Percentiles rank a stretch among this genome's conserved stretches.
Evolutionary conservation across 129 eudicot genomes (phyloP).

Genomic region (Lactuca saligna): DNA sequence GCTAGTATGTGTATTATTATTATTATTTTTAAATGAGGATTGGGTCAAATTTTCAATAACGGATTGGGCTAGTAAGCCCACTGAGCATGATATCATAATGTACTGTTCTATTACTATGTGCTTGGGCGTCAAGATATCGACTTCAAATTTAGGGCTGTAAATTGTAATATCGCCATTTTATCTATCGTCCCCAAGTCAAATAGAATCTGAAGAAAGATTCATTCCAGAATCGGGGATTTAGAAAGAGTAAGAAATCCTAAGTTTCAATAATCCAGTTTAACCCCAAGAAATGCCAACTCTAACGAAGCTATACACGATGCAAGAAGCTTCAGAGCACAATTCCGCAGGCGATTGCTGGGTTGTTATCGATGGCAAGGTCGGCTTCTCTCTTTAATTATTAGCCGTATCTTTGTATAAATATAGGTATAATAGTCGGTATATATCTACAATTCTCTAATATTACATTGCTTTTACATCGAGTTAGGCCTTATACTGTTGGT

Average conservation of each 20-base stretch:
- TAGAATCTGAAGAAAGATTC: slow-evolving; percentile 12
- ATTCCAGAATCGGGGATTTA: slow-evolving; percentile 17
- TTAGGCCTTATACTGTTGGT: neutral
- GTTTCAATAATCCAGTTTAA: slow-evolving; percentile 19
- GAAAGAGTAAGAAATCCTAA: neutral
- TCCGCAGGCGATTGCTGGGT: slow-evolving; percentile 88
- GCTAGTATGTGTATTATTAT: no score
- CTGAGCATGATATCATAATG: neutral
- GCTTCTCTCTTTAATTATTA: neutral
- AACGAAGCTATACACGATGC: slow-evolving; percentile 68
- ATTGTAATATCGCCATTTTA: slow-evolving; percentile 11
- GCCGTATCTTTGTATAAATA: slow-evolving; percentile 2
- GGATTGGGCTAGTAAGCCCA: slow-evolving; percentile 7
- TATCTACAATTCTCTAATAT: neutral
- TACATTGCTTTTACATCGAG: neutral
- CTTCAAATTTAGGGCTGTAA: slow-evolving; percentile 17
- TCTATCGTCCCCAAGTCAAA: slow-evolving; percentile 16
- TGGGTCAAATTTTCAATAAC: no score
- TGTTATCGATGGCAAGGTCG: slow-evolving; percentile 82
- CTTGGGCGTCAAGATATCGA: slow-evolving; percentile 25
- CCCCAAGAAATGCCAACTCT: slow-evolving; percentile 61
- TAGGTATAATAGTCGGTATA: neutral
- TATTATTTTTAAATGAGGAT: no score
- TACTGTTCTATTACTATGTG: neutral
- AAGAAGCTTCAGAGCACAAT: slow-evolving; percentile 82